Evolutionary conservation across 1,139 yeast species (phyloP), one percentile per base, ranked within the genome.

Genomic region (Candida glucosophila): DNA sequence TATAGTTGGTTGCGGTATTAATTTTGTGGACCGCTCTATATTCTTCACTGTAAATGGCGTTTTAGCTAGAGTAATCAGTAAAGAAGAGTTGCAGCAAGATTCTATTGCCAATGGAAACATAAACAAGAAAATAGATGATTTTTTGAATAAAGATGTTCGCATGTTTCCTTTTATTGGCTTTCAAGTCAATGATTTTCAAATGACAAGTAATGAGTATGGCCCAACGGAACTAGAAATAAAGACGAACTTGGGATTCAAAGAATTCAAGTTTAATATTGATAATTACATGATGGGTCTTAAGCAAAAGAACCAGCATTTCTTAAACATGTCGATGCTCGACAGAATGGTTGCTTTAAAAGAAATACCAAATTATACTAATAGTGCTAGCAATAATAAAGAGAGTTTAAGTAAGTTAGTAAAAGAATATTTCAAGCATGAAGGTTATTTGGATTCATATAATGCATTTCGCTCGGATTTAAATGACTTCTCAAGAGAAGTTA

Each of bases 41-140:
- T 88, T 86, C 41, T 73, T 74, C 36, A 86, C 96, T 1, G 77
- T 82, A 48, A 86, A 88, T 50, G 96, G 96, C 3, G 67, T 81
- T 5, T 44, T 60, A 23, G 57, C 60, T 12, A 51, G 45, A 25
- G 44, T 47, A 2, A 53, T 63, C 9, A 29, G 43, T 3, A 51
- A 52, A 24, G 55, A 51, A 14, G 64, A 59, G 16, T 41, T 62
- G 20, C 32, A 30, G 8, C n/a, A n/a, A n/a, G n/a, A n/a, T n/a
- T n/a, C n/a, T n/a, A n/a, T n/a, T n/a, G 39, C 59, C 2, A 37
- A 43, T 10, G 53, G 44, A 29, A 37, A 50, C 4, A 32, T 41
- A 8, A 40, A 39, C 15, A 20, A 17, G 8, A 15, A 17, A 14
- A 22, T 16, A 12, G 64, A 58, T 22, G 39, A 59, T 14, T 55